phyloP scores from a whole-genome alignment of 179 eudicot genomes.

The Kewa caespitosa region DNA sequence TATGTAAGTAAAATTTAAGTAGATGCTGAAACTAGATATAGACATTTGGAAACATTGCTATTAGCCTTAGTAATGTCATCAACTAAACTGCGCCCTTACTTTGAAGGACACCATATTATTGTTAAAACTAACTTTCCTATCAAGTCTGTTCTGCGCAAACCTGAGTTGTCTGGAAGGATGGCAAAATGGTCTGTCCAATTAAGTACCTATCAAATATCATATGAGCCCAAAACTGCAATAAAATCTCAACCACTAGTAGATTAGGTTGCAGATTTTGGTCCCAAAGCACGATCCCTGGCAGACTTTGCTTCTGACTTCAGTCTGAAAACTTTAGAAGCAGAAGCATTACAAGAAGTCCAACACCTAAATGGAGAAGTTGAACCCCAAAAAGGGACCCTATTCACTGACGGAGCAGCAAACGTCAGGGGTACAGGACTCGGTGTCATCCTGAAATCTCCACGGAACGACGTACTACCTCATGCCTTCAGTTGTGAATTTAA shows the following conservation, averaged over 20 bases:
- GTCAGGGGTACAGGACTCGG: background rate
- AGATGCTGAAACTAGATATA: too few species aligned
- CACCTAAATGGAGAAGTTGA: background rate
- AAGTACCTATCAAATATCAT: background rate
- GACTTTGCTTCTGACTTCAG: background rate
- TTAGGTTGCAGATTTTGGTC: too few species aligned
- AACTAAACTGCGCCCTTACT: too few species aligned
- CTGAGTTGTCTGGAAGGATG: too few species aligned
- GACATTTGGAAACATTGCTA: too few species aligned
- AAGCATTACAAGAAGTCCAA: background rate
- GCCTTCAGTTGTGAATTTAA: background rate
- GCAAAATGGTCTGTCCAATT: background rate
- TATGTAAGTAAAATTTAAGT: too few species aligned
- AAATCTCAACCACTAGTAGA: too few species aligned
- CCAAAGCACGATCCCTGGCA: background rate
- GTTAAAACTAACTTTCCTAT: too few species aligned
- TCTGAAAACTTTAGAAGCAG: background rate
- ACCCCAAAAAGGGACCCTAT: background rate
- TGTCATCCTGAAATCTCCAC: background rate
- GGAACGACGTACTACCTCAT: background rate
- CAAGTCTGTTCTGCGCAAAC: too few species aligned
- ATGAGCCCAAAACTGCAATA: background rate
- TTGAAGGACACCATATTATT: too few species aligned
- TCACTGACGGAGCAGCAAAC: background rate
- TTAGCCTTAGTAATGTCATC: too few species aligned